Base-by-base conservation (phyloP, 345 rosid genomes). In the Lumnitzera racemosa region DNA sequence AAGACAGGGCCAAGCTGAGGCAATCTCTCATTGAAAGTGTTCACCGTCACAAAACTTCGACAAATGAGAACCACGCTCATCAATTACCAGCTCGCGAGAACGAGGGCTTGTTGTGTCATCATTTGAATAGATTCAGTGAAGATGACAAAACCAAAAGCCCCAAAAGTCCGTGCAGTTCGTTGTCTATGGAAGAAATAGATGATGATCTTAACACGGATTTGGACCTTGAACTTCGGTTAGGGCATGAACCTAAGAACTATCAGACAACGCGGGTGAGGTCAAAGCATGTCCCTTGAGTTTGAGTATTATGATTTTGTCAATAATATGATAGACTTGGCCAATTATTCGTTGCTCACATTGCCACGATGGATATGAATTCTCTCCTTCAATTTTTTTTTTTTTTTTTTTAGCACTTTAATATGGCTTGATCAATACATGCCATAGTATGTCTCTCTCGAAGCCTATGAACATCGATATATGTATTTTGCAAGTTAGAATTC, bases 181-280 rank as follows among this genome's bases (percentile, higher is more conserved):
- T 36, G 27, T 63, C 66, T 55, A 48, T 11, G 54, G 69, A 61
- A 49, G 55, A 49, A 16, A 29, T 53, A 55, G 71, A 16, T 11
- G 56, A 58, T 61, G 47, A 20, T 3, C 49, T 48, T 41, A 49
- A 56, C 41, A 62, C 50, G 36, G 81, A 78, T 47, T 46, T 82
- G 70, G 91, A 85, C 70, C 83, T 85, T 53, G 91, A 85, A 78
- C 88, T 85, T 56, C 78, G 88, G 25, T 76, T 85, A 66, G 91
- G 91, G 17, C 81, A 67, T 11, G 78, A 82, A 27, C 83, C 74
- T 25, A 61, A 55, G 1, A 17, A 13, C 10, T 2, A 27, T 27
- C 2, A 4, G 4, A 2, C n/a, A n/a, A n/a, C 14, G 25, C 31
- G 36, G 27, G 41, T 57, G 10, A 36, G 43, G 7, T 36, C 43